phyloP scores from a whole-genome alignment of 106 monocot species.

The Dendrobium officinale region DNA sequence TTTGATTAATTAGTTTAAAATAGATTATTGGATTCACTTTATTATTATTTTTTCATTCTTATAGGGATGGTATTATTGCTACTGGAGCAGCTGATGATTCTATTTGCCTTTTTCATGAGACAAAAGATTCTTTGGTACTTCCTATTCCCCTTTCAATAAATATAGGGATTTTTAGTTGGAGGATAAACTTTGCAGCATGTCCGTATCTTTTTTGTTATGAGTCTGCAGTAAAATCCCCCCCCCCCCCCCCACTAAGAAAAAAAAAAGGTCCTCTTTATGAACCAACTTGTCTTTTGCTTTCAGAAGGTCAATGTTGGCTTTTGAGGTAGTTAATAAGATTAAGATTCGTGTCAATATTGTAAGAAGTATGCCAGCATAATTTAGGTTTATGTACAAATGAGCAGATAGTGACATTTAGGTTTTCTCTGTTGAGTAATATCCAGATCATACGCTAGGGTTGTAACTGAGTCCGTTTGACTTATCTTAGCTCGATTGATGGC shows the following conservation, averaged over 20 bases:
- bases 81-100: conserved; percentile 79
- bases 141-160: neutral
- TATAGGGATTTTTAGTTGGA: neutral
- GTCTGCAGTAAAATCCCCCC: neutral
- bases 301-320: neutral
- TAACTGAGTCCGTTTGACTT: too few relatives aligned
- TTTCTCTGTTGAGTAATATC: too few relatives aligned
- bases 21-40: conserved; percentile 6
- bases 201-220: neutral
- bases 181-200: neutral
- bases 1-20: neutral
- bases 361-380: too few relatives aligned
- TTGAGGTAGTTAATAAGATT: neutral
- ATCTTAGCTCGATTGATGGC: too few relatives aligned
- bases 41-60: neutral
- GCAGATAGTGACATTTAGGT: too few relatives aligned
- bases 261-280: neutral
- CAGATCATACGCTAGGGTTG: too few relatives aligned
- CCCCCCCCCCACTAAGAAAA: neutral
- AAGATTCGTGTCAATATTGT: neutral
- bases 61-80: conserved; percentile 60
- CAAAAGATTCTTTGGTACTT: conserved; percentile 34
- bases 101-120: conserved; percentile 56
- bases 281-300: neutral
- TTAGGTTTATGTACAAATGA: too few relatives aligned